phyloP scores from a whole-genome alignment of 139 green algal genomes.

The Chlorella sp. region DNA sequence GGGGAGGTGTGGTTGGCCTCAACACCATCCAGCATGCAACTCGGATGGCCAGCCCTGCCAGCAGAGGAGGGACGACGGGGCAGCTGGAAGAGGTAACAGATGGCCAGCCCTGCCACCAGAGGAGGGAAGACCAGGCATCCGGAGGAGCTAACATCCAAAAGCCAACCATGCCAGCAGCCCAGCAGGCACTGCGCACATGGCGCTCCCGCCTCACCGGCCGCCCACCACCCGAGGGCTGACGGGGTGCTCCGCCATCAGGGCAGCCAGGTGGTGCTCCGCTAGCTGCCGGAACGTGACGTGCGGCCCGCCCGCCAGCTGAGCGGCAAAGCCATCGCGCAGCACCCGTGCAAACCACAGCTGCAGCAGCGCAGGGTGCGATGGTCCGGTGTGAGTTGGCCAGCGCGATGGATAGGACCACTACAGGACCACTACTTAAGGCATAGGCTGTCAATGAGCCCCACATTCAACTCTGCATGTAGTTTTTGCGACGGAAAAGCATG shows the following conservation, averaged over 20 bases:
- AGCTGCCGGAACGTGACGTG: neutral
- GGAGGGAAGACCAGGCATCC: no score
- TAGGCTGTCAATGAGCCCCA: neutral
- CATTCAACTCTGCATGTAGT: neutral
- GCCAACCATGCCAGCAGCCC: no score
- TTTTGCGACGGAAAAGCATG: neutral
- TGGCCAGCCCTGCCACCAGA: no score
- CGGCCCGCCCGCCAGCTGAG: neutral
- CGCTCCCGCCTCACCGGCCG: neutral
- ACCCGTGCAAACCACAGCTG: constrained; percentile 1
- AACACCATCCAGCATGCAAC: no score
- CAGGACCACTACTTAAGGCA: neutral
- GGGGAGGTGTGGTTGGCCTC: no score
- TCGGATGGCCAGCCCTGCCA: no score
- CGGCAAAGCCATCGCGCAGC: constrained; percentile 20
- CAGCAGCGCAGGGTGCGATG: neutral
- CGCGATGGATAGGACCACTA: neutral
- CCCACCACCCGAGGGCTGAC: neutral
- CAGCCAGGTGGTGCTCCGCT: neutral
- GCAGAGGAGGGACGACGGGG: no score
- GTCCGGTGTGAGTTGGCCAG: neutral
- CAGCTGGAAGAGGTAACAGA: no score
- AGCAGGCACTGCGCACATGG: no score
- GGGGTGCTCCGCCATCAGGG: neutral
- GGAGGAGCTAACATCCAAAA: no score